Evolutionary conservation across 352 stramenopile genomes (phyloP).

Genomic region (Globisporangium carolinianum): DNA sequence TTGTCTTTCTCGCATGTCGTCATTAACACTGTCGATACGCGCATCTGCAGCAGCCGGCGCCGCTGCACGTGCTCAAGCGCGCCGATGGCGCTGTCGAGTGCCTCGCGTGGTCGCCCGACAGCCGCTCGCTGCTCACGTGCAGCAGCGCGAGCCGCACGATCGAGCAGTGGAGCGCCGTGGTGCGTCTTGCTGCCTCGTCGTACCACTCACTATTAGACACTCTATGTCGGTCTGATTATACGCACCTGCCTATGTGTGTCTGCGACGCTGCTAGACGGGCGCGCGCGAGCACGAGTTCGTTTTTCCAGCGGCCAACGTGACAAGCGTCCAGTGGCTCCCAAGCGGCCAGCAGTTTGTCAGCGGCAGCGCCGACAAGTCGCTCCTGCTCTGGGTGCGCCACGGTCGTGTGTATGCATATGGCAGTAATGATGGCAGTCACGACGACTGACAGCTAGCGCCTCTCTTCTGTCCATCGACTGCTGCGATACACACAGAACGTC

Average conservation of each 20-base stretch:
- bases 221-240: not conserved
- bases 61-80: conserved; percentile 35
- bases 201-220: not conserved
- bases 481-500: conserved; percentile 29
- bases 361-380: conserved; percentile 63
- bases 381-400: conserved; percentile 63
- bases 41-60: conserved; percentile 15
- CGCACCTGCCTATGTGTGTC: not conserved
- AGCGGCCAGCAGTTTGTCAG: conserved; percentile 57
- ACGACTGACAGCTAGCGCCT: too few species aligned
- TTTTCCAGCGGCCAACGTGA: conserved; percentile 44
- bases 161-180: conserved; percentile 55
- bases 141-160: conserved; percentile 49
- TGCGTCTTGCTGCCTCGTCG: conserved; percentile 9
- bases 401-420: not conserved
- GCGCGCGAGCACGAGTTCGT: conserved; percentile 42
- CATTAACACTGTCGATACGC: too few species aligned
- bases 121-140: conserved; percentile 41
- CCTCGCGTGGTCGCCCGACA: conserved; percentile 65
- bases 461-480: not conserved
- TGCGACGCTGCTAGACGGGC: conserved; percentile 26
- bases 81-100: conserved; percentile 42
- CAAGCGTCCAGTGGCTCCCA: conserved; percentile 47
- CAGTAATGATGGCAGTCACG: too few species aligned
- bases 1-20: not conserved